phyloP scores from a whole-genome alignment of 352 stramenopile species.

The Phytopythium vexans region DNA sequence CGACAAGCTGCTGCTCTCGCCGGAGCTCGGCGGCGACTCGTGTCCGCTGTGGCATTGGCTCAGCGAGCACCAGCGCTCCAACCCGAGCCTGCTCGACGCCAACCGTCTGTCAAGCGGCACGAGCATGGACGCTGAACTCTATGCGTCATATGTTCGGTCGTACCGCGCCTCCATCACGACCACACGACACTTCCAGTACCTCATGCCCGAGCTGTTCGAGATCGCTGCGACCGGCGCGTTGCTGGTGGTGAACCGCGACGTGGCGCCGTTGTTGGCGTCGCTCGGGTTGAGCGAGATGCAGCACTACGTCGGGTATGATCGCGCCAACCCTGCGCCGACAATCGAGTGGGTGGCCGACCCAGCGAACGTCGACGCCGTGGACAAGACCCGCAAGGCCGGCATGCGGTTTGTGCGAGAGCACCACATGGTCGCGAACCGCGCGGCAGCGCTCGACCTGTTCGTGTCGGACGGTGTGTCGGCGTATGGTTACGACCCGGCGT shows the following conservation, averaged over 20 bases:
- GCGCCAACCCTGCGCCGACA: conserved; percentile 35
- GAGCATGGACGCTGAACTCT: conserved; percentile 62
- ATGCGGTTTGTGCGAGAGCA: conserved; percentile 54
- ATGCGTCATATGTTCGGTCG: conserved; percentile 63
- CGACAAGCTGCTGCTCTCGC: conserved; percentile 67
- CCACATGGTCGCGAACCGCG: conserved; percentile 61
- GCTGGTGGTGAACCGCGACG: conserved; percentile 63
- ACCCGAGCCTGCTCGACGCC: conserved; percentile 52
- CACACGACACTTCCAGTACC: conserved; percentile 71
- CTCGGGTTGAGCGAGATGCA: conserved; percentile 52
- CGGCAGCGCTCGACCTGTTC: conserved; percentile 55
- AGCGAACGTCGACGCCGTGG: conserved; percentile 45
- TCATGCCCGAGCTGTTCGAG: conserved; percentile 80
- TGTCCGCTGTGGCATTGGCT: conserved; percentile 77
- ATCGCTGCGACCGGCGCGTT: conserved; percentile 70
- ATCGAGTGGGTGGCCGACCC: conserved; percentile 53
- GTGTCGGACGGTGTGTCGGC: conserved; percentile 39
- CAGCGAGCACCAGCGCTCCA: conserved; percentile 39
- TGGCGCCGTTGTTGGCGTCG: conserved; percentile 41
- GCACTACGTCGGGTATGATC: conserved; percentile 68
- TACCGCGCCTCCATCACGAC: conserved; percentile 75
- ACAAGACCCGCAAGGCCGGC: conserved; percentile 51
- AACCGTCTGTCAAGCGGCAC: conserved; percentile 57
- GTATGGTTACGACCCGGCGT: conserved; percentile 40
- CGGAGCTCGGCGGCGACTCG: conserved; percentile 45